Evolutionary conservation across 2,329 filamentous ascomycete species (phyloP).

Genomic region (Xylariaceae sp.): DNA sequence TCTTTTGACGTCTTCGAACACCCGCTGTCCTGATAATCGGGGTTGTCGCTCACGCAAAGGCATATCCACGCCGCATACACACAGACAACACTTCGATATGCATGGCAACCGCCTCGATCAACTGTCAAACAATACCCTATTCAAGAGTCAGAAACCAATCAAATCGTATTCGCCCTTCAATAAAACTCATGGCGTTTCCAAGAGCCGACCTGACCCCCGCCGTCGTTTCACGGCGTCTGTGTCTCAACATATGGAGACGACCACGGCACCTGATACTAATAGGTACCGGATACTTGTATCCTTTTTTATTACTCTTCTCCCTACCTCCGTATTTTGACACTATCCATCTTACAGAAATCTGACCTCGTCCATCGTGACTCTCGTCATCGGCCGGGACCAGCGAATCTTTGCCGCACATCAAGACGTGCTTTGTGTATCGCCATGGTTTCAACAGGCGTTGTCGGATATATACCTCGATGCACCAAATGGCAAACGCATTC

Average conservation of each 20-base stretch:
- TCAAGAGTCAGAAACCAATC: conserved; percentile 45
- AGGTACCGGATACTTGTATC: conserved; percentile 34
- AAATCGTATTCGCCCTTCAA: conserved; percentile 51
- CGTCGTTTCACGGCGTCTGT: conserved; percentile 46
- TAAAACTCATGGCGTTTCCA: conserved; percentile 49
- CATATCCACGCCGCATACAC: conserved; percentile 27
- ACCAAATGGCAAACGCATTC: conserved; percentile 62
- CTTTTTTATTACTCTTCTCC: background rate
- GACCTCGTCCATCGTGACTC: conserved; percentile 68
- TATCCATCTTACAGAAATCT: conserved; percentile 40
- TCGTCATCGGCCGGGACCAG: conserved; percentile 73
- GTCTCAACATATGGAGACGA: conserved; percentile 35
- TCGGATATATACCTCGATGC: conserved; percentile 56
- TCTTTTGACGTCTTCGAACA: conserved; percentile 3
- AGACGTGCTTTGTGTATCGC: conserved; percentile 70
- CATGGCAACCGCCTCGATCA: conserved; percentile 40
- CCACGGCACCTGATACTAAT: conserved; percentile 36
- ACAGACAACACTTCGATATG: conserved; percentile 36
- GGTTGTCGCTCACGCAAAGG: conserved; percentile 3
- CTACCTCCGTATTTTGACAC: conserved; percentile 8
- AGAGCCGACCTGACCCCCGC: conserved; percentile 48
- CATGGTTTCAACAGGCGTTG: conserved; percentile 67
- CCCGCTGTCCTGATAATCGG: background rate
- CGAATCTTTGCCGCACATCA: conserved; percentile 89
- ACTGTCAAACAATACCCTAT: conserved; percentile 45